phyloP scores from a whole-genome alignment of 371 early-diverging fungal genomes.

The Gilbertella persicaria region DNA sequence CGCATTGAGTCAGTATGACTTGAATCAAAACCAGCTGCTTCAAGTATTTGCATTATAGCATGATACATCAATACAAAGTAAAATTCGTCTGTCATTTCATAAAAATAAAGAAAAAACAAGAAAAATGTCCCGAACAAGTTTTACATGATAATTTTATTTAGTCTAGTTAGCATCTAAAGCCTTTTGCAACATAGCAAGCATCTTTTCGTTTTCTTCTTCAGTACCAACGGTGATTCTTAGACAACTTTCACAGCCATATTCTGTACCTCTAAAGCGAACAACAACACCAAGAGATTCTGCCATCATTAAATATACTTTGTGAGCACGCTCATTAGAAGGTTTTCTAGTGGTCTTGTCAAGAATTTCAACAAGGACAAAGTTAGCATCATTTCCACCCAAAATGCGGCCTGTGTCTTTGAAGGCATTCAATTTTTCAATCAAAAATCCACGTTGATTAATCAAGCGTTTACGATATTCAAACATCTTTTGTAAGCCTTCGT shows the following conservation, averaged over 20 bases:
- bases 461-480: slow-evolving; percentile 55
- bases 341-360: slow-evolving; percentile 49
- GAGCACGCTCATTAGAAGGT: slow-evolving; percentile 75
- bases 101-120: neutral
- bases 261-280: slow-evolving; percentile 91
- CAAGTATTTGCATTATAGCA: slow-evolving; percentile 1
- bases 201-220: slow-evolving; percentile 70
- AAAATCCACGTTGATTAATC: slow-evolving; percentile 59
- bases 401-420: slow-evolving; percentile 68
- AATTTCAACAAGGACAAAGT: slow-evolving; percentile 90
- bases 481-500: slow-evolving; percentile 75
- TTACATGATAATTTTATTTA: slow-evolving; percentile 1
- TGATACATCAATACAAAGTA: neutral
- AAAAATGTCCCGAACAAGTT: neutral
- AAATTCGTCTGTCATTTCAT: slow-evolving; percentile 7
- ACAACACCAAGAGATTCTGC: slow-evolving; percentile 87
- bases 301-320: slow-evolving; percentile 75
- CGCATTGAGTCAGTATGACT: slow-evolving; percentile 1
- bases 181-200: slow-evolving; percentile 50
- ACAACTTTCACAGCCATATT: slow-evolving; percentile 90
- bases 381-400: slow-evolving; percentile 88
- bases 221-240: slow-evolving; percentile 94
- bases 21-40: slow-evolving; percentile 8
- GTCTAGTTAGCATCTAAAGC: slow-evolving; percentile 33
- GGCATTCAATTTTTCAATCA: slow-evolving; percentile 59